phyloP scores from a whole-genome alignment of 2,329 filamentous ascomycete genomes.

The Fusarium citri region DNA sequence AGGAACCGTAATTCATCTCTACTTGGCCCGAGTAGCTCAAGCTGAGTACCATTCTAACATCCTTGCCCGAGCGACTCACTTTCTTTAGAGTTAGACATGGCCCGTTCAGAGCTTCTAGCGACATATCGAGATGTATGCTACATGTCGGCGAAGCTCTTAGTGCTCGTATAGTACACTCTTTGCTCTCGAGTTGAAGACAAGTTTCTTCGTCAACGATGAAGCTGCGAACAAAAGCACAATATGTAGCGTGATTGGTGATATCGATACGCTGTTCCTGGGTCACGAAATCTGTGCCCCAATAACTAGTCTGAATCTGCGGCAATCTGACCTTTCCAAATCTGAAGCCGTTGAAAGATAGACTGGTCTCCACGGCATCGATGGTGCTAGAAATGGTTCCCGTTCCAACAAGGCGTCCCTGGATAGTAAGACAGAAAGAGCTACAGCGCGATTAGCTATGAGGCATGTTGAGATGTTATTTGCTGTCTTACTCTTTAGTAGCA shows the following conservation, averaged over 20 bases:
- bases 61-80: constrained; percentile 30
- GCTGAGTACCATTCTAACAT: constrained; percentile 39
- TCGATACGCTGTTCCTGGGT: constrained; percentile 45
- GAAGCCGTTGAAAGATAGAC: constrained; percentile 47
- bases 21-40: constrained; percentile 49
- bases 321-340: constrained; percentile 48
- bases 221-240: constrained; percentile 48
- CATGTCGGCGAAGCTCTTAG: constrained; percentile 40
- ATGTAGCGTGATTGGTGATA: constrained; percentile 47
- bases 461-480: neutral
- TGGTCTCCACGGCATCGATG: constrained; percentile 46
- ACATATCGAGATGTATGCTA: constrained; percentile 43
- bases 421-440: constrained; percentile 48
- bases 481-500: constrained; percentile 47
- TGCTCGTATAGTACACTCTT: constrained; percentile 43
- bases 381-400: constrained; percentile 49
- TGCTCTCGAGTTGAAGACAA: constrained; percentile 47
- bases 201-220: constrained; percentile 47
- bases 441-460: neutral
- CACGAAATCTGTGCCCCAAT: constrained; percentile 45
- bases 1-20: constrained; percentile 49
- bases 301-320: constrained; percentile 46
- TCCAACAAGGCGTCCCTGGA: constrained; percentile 48
- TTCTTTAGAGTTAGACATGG: constrained; percentile 40
- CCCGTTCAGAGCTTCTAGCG: constrained; percentile 46